Base-by-base conservation (phyloP, 164 flowering plant genomes). In the Liriodendron chinense region DNA sequence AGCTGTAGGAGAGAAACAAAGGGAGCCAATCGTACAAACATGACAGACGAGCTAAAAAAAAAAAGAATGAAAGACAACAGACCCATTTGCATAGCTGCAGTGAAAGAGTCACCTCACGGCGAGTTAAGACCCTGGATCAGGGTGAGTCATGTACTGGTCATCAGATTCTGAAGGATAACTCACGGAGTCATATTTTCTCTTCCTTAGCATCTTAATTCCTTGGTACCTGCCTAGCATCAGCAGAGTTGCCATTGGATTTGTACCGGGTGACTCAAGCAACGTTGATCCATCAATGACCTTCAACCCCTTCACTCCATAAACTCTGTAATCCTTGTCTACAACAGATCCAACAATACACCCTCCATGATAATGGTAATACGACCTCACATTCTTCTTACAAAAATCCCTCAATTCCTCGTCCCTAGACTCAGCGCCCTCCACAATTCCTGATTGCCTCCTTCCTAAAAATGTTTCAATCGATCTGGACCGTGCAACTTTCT, bases 171-270 rank as follows among this genome's bases (percentile, higher is more conserved):
- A 14, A 9, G 57, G 57, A 9, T 53, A 9, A 14, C 16, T 9
- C 16, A 9, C 16, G 4, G 43, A 34, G 43, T 14, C 9, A 9
- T 53, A 9, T 53, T 14, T 14, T 66, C 47, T 66, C 20, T 66
- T 34, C 28, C 4, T 65, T 64, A 65, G 43, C 1, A 77, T 77
- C 79, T 77, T 56, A 22, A 56, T 43, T 14, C 79, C 75, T 71
- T 77, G 75, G 53, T 87, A 85, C 74, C 87, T 79, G 3, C 86
- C 87, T 12, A 83, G 70, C 86, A 85, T 83, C 69, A 83, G 12
- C 10, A 85, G 43, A 7, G 87, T 85, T 21, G 85, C 87, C 86
- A 80, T 82, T 20, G 85, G 88, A 64, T 84, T 85, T 59, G 87
- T 82, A 24, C 84, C 84, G 0, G 90, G 89, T 16, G 89, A 83